Conservation (phyloP, 495 filamentous ascomycete species). For the Podospora tetraspora region DNA sequence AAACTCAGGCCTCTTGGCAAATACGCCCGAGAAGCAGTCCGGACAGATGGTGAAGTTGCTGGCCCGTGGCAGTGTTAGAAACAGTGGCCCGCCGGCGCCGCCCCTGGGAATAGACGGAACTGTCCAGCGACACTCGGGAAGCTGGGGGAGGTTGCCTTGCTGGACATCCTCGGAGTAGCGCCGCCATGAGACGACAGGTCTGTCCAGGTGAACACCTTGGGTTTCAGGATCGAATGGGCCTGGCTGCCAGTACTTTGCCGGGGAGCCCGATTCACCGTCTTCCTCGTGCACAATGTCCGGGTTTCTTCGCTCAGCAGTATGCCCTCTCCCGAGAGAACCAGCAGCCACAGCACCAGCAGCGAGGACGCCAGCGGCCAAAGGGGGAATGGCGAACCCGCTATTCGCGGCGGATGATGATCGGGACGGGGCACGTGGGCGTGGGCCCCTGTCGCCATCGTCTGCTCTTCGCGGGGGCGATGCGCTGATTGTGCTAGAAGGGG, state of each 20-base stretch:
- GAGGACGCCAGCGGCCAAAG: slow-evolving; percentile 4
- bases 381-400: not conserved
- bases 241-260: slow-evolving; percentile 28
- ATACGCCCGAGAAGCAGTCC: slow-evolving; percentile 37
- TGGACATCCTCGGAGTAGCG: slow-evolving; percentile 34
- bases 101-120: slow-evolving; percentile 15
- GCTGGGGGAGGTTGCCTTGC: slow-evolving; percentile 28
- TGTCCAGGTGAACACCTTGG: slow-evolving; percentile 15
- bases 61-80: slow-evolving; percentile 37
- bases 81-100: slow-evolving; percentile 29
- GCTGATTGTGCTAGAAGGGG: slow-evolving; percentile 24
- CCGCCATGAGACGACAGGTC: slow-evolving; percentile 27
- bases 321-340: slow-evolving; percentile 11
- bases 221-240: slow-evolving; percentile 23
- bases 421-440: slow-evolving; percentile 18
- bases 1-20: slow-evolving; percentile 32
- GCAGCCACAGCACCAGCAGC: not conserved
- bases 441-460: slow-evolving; percentile 15
- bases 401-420: slow-evolving; percentile 21
- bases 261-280: slow-evolving; percentile 17
- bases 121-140: slow-evolving; percentile 37
- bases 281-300: slow-evolving; percentile 15
- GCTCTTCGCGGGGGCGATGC: slow-evolving; percentile 19
- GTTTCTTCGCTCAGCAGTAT: slow-evolving; percentile 8
- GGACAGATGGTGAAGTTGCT: slow-evolving; percentile 46